These are phyloP conservation scores for Dentipellis fragilis DNA, from an alignment of 768 basidiomycete genomes.

Conservation along the genomic window DNA sequence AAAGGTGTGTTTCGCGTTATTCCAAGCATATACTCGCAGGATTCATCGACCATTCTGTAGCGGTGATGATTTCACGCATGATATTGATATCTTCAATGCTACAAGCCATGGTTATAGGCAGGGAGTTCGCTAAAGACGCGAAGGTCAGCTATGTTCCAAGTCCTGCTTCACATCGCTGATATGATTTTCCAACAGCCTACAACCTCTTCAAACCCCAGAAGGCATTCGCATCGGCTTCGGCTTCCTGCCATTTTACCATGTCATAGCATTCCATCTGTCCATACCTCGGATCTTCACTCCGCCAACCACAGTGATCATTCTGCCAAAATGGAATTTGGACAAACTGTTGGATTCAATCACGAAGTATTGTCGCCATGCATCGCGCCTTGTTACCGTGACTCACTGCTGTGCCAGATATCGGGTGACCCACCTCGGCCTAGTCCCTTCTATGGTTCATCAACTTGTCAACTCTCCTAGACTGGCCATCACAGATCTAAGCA, in stretches of 20 bases:
- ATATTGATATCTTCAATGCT: constrained; percentile 35
- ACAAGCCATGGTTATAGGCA: constrained; percentile 20
- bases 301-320: constrained; percentile 39
- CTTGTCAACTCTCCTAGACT: constrained; percentile 4
- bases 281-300: constrained; percentile 36
- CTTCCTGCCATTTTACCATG: constrained; percentile 61
- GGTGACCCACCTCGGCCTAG: neutral
- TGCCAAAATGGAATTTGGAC: constrained; percentile 52
- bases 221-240: constrained; percentile 40
- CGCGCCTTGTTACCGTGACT: constrained; percentile 6
- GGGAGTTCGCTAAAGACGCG: constrained; percentile 27
- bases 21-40: too few species aligned
- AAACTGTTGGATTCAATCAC: constrained; percentile 41
- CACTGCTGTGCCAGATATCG: neutral
- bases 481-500: neutral
- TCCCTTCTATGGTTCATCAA: constrained; percentile 1
- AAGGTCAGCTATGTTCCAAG: neutral
- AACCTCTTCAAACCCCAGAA: constrained; percentile 26
- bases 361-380: constrained; percentile 30
- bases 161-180: too few species aligned
- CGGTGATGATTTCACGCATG: constrained; percentile 63
- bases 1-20: constrained; percentile 37
- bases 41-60: constrained; percentile 21
- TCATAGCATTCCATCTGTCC: constrained; percentile 45
- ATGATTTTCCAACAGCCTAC: constrained; percentile 24